Conservation (phyloP, 495 filamentous ascomycete genomes). For the Aspergillus olivimuriae region DNA sequence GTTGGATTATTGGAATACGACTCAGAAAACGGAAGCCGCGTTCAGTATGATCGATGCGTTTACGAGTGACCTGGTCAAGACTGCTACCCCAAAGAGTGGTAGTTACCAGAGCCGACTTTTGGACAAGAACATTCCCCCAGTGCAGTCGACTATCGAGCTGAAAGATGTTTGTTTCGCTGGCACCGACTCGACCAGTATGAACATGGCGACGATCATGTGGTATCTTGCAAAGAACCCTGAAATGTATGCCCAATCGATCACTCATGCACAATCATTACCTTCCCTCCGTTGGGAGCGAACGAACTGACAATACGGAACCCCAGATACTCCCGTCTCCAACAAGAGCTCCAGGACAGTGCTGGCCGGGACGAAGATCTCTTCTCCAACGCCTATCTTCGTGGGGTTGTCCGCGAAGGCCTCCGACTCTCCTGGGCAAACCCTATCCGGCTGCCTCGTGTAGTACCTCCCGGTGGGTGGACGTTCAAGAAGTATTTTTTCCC, state of each 20-base stretch:
- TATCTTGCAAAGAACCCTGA: conserved; percentile 34
- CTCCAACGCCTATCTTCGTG: conserved; percentile 33
- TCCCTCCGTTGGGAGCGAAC: too few species aligned
- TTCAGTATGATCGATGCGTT: conserved; percentile 34
- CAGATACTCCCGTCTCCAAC: conserved; percentile 30
- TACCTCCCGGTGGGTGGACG: conserved; percentile 32
- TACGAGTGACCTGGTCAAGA: conserved; percentile 26
- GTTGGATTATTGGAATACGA: conserved; percentile 18
- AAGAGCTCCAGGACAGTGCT: conserved; percentile 23
- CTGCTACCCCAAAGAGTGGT: conserved; percentile 15
- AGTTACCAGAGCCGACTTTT: conserved; percentile 45
- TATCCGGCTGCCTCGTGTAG: conserved; percentile 40
- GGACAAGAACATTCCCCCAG: conserved; percentile 22
- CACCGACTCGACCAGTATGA: conserved; percentile 42
- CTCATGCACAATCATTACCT: too few species aligned
- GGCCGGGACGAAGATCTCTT: conserved; percentile 21
- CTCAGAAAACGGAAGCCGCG: conserved; percentile 19
- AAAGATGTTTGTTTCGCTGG: conserved; percentile 31
- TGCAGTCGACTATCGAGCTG: conserved; percentile 41
- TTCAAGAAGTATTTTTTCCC: conserved; percentile 34
- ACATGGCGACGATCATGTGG: conserved; percentile 36
- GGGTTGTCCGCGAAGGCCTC: conserved; percentile 38
- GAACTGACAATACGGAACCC: too few species aligned
- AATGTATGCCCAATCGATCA: too few species aligned
- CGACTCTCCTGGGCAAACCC: conserved; percentile 46